Percentiles rank a stretch among this genome's conserved stretches.
Conservation (phyloP, 1,139 yeast genomes). For the Diutina sp. region DNA sequence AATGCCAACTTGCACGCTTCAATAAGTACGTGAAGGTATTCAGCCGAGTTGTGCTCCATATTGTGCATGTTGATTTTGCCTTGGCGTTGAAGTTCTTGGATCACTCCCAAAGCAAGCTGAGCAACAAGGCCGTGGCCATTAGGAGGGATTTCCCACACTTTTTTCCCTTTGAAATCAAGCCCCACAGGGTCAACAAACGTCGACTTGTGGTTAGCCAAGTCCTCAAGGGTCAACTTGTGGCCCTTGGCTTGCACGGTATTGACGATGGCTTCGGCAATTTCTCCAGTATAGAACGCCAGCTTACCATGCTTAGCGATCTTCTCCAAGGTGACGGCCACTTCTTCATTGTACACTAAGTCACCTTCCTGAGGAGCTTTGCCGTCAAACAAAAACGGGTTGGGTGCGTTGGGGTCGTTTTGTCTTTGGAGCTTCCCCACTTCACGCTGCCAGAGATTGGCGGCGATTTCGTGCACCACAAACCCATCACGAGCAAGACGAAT, state of each 20-base stretch:
- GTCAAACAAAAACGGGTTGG: background rate
- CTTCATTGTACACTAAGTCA: constrained; percentile 40
- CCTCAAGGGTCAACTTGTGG: constrained; percentile 44
- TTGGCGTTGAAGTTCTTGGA: constrained; percentile 38
- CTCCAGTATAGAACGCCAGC: constrained; percentile 57
- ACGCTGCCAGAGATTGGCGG: constrained; percentile 40
- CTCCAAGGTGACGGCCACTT: constrained; percentile 41
- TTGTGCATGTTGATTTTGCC: constrained; percentile 31
- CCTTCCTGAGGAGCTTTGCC: constrained; percentile 30
- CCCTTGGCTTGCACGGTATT: constrained; percentile 36
- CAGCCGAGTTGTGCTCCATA: constrained; percentile 55
- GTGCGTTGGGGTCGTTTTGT: constrained; percentile 15
- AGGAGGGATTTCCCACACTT: constrained; percentile 70
- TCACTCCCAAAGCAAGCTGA: constrained; percentile 51
- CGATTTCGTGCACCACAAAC: constrained; percentile 47
- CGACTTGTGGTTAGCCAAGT: constrained; percentile 42
- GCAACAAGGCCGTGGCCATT: constrained; percentile 76
- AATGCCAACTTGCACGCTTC: constrained; percentile 67
- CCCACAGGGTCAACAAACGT: constrained; percentile 51
- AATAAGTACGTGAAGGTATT: constrained; percentile 54
- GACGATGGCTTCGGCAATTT: constrained; percentile 54
- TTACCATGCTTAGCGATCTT: constrained; percentile 45
- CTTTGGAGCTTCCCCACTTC: constrained; percentile 22
- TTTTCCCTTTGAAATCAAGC: constrained; percentile 30
- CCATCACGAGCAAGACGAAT: constrained; percentile 60